Evolutionary conservation across 176 grass and related monocot species (phyloP), one percentile per base, ranked within the genome.

Genomic region (Zizania latifolia): DNA sequence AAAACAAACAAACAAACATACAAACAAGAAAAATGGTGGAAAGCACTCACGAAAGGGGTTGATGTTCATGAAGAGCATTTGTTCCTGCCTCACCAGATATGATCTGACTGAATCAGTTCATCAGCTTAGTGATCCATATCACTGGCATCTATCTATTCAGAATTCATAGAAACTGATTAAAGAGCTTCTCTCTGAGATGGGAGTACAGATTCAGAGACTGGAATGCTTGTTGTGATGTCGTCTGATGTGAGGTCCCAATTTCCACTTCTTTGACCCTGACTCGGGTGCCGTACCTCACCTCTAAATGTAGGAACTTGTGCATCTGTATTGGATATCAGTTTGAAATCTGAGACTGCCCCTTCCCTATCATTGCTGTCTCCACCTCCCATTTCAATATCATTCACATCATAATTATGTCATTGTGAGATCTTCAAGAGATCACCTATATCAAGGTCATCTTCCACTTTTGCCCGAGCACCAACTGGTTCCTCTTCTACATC

Each of bases 341-440:
- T 79, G 11, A 65, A 74, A 23, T 74, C 79, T 65, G 82, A 81
- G 36, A 70, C 63, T 13, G 70, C 65, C 12, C 63, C 68, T 26
- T 75, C 73, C 87, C 78, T 79, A 24, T 80, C 74, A 41, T 78
- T 64, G 73, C 39, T 26, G 35, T 85, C 33, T 41, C 58, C 17
- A 32, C 70, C 26, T 51, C 70, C 82, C 56, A 79, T 71, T 87
- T 84, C 93, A 65, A 78, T 73, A 57, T 82, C 82, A 24, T 83
- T 81, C 44, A 76, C 82, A 38, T 70, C 93, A 57, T 71, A 83
- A 22, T 88, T 64, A 64, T 65, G 81, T 55, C 82, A 78, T 16
- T 58, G 84, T 2, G 89, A 96, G 16, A 96, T 90, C 56, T 86
- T 90, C 81, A 81, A 63, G 15, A 81, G 79, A 85, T 96, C 89